phyloP scores from a whole-genome alignment of 192 early-diverging fungal species.

The Rhizophlyctis rosea region DNA sequence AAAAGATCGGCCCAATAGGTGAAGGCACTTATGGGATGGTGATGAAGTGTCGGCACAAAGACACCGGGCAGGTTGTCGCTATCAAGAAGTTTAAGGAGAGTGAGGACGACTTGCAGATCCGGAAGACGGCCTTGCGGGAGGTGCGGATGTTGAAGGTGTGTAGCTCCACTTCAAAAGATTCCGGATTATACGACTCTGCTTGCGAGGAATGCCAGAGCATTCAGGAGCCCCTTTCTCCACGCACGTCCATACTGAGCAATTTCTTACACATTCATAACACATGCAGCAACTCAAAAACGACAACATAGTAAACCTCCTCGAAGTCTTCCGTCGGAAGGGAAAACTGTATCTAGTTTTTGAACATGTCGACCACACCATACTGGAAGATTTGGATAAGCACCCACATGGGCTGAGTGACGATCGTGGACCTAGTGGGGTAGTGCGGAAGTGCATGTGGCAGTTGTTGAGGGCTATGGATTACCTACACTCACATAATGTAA shows the following conservation, averaged over 20 bases:
- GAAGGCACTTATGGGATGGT: slow-evolving; percentile 67
- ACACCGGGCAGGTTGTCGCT: slow-evolving; percentile 61
- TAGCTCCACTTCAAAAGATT: background rate
- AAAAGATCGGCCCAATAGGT: slow-evolving; percentile 61
- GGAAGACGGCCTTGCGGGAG: slow-evolving; percentile 61
- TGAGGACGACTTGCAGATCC: slow-evolving; percentile 63
- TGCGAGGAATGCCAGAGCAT: no score
- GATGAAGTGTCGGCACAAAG: slow-evolving; percentile 65
- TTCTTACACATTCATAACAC: no score
- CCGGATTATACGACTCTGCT: no score
- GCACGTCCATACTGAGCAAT: no score
- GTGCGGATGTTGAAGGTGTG: slow-evolving; percentile 62
- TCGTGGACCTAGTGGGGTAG: slow-evolving; percentile 33
- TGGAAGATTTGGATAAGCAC: slow-evolving; percentile 59
- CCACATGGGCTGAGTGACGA: slow-evolving; percentile 59
- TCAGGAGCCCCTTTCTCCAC: no score
- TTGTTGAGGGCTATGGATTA: slow-evolving; percentile 64
- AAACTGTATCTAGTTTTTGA: slow-evolving; percentile 67
- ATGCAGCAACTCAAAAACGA: slow-evolving; percentile 65
- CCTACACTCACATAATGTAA: slow-evolving; percentile 61
- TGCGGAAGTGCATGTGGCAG: slow-evolving; percentile 66
- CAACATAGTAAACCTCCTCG: slow-evolving; percentile 65
- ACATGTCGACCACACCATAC: slow-evolving; percentile 63
- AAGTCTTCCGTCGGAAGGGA: slow-evolving; percentile 61
- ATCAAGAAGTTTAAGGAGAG: slow-evolving; percentile 68